Base-by-base conservation (phyloP, 2,329 filamentous ascomycete genomes). In the Arthrobotrys pseudoclavata region DNA sequence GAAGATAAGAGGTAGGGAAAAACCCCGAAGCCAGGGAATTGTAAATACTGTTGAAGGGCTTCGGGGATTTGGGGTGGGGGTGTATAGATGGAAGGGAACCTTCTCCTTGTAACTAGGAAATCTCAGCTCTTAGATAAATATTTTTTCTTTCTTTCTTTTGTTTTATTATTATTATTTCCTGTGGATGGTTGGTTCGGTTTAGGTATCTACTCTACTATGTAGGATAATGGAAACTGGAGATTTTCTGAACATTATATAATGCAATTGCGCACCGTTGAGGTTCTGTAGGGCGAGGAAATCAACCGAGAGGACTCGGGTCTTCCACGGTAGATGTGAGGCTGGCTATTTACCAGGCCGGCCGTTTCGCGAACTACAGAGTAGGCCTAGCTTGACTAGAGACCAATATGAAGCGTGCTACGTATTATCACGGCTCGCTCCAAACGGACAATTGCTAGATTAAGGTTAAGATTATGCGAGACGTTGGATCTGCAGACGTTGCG, bases 41-140 rank as follows among this genome's bases (percentile, higher is more conserved):
- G 61, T 48, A 66, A 20, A 66, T 66, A 50, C 40, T 50, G 29
- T 34, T 48, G 60, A 48, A 48, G 60, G 47, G 12, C 45, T 34
- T 50, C 10, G 34, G 18, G 47, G 45, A 20, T 45, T 18, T 7
- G 18, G 29, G 42, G 45, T n/a, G 47, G 62, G 45, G 10, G 12
- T 24, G 18, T 20, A 47, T 47, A 61, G 40, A 40, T 48, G 34
- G 34, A 48, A 60, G 62, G 42, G 40, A 57, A 45, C 48, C 66
- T 61, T 60, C 29, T 76, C 55, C 63, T 69, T 76, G 71, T 76
- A 75, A 47, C 52, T 69, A 69, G 64, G 63, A 64, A 76, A 29
- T 24, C 72, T 76, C 72, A 60, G 63, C 72, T 76, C 72, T 70
- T 74, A 62, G 52, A 76, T 67, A 70, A 67, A 74, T 47, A 60